These are phyloP conservation scores for Rhamnella rubrinervis DNA, from an alignment of 331 rosid genomes.

Conservation along the genomic window DNA sequence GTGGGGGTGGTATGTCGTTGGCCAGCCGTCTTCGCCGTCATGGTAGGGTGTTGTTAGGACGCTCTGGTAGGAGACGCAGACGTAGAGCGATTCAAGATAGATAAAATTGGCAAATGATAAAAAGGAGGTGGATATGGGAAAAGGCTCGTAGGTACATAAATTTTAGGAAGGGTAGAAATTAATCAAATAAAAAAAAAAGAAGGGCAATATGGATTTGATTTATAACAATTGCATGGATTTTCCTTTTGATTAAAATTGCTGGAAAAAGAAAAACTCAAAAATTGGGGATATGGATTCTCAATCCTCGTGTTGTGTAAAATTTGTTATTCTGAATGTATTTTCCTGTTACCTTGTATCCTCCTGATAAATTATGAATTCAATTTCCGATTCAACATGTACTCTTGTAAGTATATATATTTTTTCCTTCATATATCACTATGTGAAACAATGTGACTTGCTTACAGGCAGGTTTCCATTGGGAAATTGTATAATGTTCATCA, in stretches of 20 bases:
- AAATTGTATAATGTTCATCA: too few species aligned
- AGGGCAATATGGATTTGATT: conserved; percentile 33
- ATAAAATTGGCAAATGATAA: conserved; percentile 22
- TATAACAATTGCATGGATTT: conserved; percentile 44
- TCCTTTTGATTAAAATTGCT: conserved; percentile 22
- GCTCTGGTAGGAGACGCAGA: conserved; percentile 77
- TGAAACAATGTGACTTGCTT: too few species aligned
- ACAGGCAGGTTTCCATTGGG: too few species aligned
- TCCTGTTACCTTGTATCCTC: conserved; percentile 44
- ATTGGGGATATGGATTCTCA: conserved; percentile 29
- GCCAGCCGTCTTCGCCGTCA: conserved; percentile 69
- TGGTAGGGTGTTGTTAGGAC: conserved; percentile 63
- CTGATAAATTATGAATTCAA: conserved; percentile 20
- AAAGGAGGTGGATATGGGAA: conserved; percentile 59
- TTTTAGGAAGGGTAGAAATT: conserved; percentile 37
- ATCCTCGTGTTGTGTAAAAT: conserved; percentile 37
- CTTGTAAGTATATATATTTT: neutral
- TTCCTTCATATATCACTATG: too few species aligned
- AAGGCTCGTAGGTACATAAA: conserved; percentile 57
- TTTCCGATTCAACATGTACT: conserved; percentile 8
- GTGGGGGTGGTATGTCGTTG: conserved; percentile 52
- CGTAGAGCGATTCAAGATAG: conserved; percentile 59
- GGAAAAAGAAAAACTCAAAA: conserved; percentile 17
- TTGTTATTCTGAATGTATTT: conserved; percentile 39
- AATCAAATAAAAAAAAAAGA: conserved; percentile 29